phyloP scores from a whole-genome alignment of 352 stramenopile genomes.

The Achlya hypogyna region DNA sequence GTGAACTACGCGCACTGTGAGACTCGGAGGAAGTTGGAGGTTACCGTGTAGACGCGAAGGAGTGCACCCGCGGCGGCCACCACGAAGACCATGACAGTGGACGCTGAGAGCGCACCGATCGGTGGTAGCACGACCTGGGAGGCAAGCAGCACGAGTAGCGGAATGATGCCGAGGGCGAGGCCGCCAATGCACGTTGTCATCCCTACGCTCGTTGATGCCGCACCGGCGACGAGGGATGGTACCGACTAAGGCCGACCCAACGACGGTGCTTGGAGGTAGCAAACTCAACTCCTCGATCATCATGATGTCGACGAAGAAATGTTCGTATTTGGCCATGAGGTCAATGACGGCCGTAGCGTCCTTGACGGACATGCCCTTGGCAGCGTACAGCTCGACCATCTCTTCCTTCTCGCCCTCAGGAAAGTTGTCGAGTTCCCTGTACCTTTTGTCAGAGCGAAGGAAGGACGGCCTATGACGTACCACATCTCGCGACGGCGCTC shows the following conservation, averaged over 20 bases:
- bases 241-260: background rate
- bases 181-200: background rate
- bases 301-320: constrained; percentile 21
- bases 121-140: background rate
- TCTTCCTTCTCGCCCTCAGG: constrained; percentile 19
- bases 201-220: background rate
- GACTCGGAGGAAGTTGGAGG: too few species aligned
- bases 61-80: background rate
- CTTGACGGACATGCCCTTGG: background rate
- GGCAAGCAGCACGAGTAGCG: background rate
- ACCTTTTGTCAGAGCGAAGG: too few species aligned
- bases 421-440: constrained; percentile 19
- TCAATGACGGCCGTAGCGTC: constrained; percentile 12
- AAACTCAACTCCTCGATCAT: constrained; percentile 18
- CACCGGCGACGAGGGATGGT: background rate
- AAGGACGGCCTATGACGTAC: background rate
- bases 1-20: constrained; percentile 6
- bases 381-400: constrained; percentile 17
- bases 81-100: background rate
- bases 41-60: constrained; percentile 17
- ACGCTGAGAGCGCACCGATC: background rate
- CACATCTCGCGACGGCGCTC: constrained; percentile 18
- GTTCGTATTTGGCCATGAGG: constrained; percentile 17
- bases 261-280: background rate
- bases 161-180: background rate